Percentiles rank a stretch among this genome's conserved stretches.
phyloP scores from a whole-genome alignment of 805 yeast genomes.

The Ascoidea rubescens region DNA sequence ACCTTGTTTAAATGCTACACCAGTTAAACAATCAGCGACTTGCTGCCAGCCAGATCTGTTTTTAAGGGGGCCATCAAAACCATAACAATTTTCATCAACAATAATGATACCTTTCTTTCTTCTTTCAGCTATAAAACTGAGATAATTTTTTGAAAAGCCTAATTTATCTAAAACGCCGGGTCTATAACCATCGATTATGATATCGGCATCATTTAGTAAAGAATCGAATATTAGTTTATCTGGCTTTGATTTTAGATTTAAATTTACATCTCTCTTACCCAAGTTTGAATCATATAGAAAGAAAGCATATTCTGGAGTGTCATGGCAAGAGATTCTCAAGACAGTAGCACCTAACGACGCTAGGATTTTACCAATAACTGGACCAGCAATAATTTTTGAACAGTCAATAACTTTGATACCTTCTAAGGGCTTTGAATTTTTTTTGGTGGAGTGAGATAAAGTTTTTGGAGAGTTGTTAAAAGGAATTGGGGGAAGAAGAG shows the following conservation, averaged over 20 bases:
- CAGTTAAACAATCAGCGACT: slow-evolving; percentile 22
- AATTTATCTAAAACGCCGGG: slow-evolving; percentile 18
- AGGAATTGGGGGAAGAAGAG: slow-evolving; percentile 12
- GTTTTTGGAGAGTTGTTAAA: slow-evolving; percentile 10
- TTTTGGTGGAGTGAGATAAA: slow-evolving; percentile 6
- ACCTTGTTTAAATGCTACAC: slow-evolving; percentile 22
- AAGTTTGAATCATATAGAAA: slow-evolving; percentile 22
- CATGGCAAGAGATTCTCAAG: slow-evolving; percentile 17
- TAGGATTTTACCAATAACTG: slow-evolving; percentile 19
- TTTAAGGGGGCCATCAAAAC: slow-evolving; percentile 19
- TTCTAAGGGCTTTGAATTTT: slow-evolving; percentile 11
- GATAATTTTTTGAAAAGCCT: slow-evolving; percentile 19
- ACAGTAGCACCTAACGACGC: slow-evolving; percentile 23
- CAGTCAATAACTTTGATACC: slow-evolving; percentile 22
- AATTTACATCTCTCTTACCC: slow-evolving; percentile 20
- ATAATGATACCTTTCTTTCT: slow-evolving; percentile 21
- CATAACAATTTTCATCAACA: slow-evolving; percentile 21
- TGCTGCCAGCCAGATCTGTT: slow-evolving; percentile 25
- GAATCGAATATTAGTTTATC: slow-evolving; percentile 17
- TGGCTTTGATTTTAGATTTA: slow-evolving; percentile 17
- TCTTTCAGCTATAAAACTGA: slow-evolving; percentile 15
- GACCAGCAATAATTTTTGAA: slow-evolving; percentile 21
- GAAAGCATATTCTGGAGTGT: slow-evolving; percentile 20
- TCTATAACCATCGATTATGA: slow-evolving; percentile 21
- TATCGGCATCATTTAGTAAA: slow-evolving; percentile 20